Conservation (phyloP, 495 filamentous ascomycete species). For the Parmelia sp. region DNA sequence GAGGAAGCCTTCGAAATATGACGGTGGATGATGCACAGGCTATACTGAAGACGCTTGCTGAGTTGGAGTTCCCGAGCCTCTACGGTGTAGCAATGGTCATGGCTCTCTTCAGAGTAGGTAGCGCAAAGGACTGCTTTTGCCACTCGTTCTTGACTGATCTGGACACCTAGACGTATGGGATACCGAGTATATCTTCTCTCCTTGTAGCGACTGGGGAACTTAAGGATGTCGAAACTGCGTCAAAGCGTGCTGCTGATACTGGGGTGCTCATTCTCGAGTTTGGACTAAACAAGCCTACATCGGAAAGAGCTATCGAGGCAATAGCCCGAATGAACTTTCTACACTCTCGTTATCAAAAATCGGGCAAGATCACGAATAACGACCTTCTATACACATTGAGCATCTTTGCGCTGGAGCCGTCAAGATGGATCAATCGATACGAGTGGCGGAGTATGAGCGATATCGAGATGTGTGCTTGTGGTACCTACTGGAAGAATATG, state of each 20-base stretch:
- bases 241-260: constrained; percentile 37
- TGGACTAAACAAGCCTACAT: constrained; percentile 22
- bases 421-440: constrained; percentile 47
- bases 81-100: constrained; percentile 23
- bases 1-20: constrained; percentile 10
- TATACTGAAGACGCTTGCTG: constrained; percentile 25
- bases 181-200: constrained; percentile 33
- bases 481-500: constrained; percentile 56
- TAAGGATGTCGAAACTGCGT: constrained; percentile 19
- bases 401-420: constrained; percentile 53
- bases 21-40: constrained; percentile 28
- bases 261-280: constrained; percentile 32
- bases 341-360: constrained; percentile 49
- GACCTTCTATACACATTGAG: constrained; percentile 62
- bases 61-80: constrained; percentile 30
- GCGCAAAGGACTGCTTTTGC: background rate
- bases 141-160: background rate
- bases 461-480: constrained; percentile 56
- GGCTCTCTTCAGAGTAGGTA: constrained; percentile 26
- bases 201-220: constrained; percentile 34
- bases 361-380: constrained; percentile 53
- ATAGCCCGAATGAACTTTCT: constrained; percentile 60
- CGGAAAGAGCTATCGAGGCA: constrained; percentile 38
- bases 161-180: constrained; percentile 32
- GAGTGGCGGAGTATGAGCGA: constrained; percentile 59